Base-by-base conservation (phyloP, 257 asterid species). In the Paraleonurus japonicus region DNA sequence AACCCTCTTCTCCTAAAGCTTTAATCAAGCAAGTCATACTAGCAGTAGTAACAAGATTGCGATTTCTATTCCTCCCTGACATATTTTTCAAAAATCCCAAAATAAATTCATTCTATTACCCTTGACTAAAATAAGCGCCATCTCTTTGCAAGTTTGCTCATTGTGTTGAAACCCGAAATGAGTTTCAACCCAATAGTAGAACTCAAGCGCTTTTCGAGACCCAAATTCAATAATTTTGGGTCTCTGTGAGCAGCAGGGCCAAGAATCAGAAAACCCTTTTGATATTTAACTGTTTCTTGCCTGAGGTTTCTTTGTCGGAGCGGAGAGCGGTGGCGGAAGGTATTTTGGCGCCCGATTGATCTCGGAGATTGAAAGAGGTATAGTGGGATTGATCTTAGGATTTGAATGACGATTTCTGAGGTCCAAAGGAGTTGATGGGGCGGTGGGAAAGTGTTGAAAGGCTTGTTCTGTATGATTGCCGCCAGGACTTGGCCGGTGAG, bases 201-300 rank as follows among this genome's bases (percentile, higher is more conserved):
- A 94, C 3, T 91, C 99, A 19, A 87, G 75, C 1, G 96, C 96
- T 74, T 88, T 45, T 84, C 89, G 74, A 94, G 81, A 0, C 98
- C 99, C 45, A 83, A 72, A 69, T 85, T 81, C 58, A 89, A 64
- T 53, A 66, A 80, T 81, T 67, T 78, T 15, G 86, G 89, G 84
- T 94, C 92, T 61, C 89, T 81, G 57, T 88, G 83, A 70, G 96
- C 99, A 20, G 92, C 90, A 10, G 97, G 99, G 61, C 97, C 97
- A 17, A 87, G 96, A 75, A 94, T 24, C 15, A 86, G 85, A 60
- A 75, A 65, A 22, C 96, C 89, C 53, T 63, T 82, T 69, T 69
- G 81, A 28, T 78, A 78, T 59, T 84, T 85, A 24, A 65, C 22
- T 19, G 74, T 69, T 76, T 94, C 96, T 57, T 79, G 71, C 27